A percentile compares a stretch with the other conserved stretches of the same genome.
These are phyloP conservation scores for Thuidium tamariscinum DNA, from an alignment of 225 moss, liverwort and hornwort genomes.

Conservation along the genomic window DNA sequence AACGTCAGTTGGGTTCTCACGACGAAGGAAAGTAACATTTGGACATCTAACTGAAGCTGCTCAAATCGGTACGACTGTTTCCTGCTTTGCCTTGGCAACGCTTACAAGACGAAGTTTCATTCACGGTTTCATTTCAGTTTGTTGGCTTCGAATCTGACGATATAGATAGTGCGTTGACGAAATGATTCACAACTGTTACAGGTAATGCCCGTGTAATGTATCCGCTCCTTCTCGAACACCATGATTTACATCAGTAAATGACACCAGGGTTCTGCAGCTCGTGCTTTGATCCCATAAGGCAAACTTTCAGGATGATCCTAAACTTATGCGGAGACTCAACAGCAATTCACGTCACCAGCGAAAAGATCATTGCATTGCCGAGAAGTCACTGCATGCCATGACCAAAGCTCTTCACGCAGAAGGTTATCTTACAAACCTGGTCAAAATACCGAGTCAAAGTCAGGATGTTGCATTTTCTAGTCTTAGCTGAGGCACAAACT, in stretches of 20 bases:
- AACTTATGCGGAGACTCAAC: not conserved
- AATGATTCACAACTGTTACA: too few species aligned
- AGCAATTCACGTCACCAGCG: not conserved
- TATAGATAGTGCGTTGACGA: too few species aligned
- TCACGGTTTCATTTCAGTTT: not conserved
- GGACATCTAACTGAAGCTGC: not conserved
- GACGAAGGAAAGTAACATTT: not conserved
- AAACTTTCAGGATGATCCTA: not conserved
- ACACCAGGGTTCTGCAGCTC: not conserved
- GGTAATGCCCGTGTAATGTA: too few species aligned
- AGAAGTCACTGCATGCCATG: not conserved
- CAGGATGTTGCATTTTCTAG: not conserved
- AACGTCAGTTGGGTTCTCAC: not conserved
- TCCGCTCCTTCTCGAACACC: not conserved
- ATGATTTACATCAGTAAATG: not conserved
- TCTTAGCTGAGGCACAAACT: too few species aligned
- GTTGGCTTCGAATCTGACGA: too few species aligned
- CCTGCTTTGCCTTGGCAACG: not conserved
- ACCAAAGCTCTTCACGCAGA: not conserved
- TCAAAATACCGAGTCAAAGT: not conserved
- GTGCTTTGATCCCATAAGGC: not conserved
- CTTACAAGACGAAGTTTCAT: too few species aligned
- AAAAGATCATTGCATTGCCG: not conserved
- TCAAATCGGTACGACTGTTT: not conserved
- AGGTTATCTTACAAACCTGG: not conserved